Evolutionary conservation across 352 stramenopile genomes (phyloP).

Genomic region (Globisporangium alternatum): DNA sequence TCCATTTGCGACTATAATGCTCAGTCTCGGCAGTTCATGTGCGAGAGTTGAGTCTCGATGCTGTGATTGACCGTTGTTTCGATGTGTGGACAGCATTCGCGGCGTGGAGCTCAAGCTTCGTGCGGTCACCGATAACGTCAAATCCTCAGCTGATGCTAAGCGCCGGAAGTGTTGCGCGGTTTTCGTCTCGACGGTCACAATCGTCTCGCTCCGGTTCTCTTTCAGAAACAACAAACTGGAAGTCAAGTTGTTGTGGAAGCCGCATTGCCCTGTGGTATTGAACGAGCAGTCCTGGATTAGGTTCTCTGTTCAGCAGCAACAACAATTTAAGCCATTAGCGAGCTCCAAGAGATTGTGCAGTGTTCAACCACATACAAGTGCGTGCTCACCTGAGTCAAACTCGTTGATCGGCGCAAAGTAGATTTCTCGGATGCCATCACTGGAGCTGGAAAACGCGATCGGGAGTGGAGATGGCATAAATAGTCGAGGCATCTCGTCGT

Average conservation of each 20-base stretch:
- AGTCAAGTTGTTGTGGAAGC: constrained; percentile 32
- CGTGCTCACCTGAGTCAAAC: constrained; percentile 11
- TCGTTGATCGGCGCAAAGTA: constrained; percentile 22
- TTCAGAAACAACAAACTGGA: constrained; percentile 24
- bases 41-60: not conserved
- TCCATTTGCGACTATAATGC: not conserved
- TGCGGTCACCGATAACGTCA: too few relatives aligned
- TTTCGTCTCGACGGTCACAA: constrained; percentile 18
- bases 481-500: constrained; percentile 19
- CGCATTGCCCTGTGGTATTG: constrained; percentile 26
- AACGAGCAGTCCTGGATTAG: constrained; percentile 20
- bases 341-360: not conserved
- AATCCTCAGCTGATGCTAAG: not conserved
- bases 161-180: constrained; percentile 17
- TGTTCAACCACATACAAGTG: not conserved
- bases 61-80: not conserved
- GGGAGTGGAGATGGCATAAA: constrained; percentile 16
- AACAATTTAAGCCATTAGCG: not conserved
- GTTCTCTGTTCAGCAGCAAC: not conserved
- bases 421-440: constrained; percentile 20
- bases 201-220: constrained; percentile 13
- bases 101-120: not conserved
- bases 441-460: constrained; percentile 15
- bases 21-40: constrained; percentile 1
- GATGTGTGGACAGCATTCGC: not conserved